Percentiles rank a stretch among this genome's conserved stretches.
phyloP scores from a whole-genome alignment of 306 rosid genomes.

The Heteromeles arbutifolia region DNA sequence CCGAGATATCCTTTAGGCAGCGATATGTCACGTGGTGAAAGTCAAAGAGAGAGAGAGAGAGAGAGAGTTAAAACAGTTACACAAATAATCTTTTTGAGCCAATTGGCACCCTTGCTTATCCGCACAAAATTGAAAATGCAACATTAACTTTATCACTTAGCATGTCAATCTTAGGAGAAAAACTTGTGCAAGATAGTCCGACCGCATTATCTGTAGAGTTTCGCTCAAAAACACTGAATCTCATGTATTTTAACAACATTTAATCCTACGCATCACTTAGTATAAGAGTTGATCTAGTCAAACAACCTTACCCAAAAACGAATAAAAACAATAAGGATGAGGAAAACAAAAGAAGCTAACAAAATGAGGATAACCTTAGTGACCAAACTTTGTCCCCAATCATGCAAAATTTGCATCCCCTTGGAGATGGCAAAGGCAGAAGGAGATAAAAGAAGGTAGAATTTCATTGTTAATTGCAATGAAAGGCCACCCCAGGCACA shows the following conservation, averaged over 20 bases:
- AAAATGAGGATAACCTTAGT: background rate
- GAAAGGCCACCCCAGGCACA: conserved; percentile 66
- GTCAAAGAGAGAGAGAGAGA: too few species aligned
- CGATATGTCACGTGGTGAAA: too few species aligned
- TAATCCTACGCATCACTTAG: too few species aligned
- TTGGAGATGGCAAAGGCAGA: background rate
- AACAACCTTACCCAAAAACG: rapidly evolving
- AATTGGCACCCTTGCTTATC: background rate
- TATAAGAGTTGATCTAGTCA: too few species aligned
- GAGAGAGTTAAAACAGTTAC: too few species aligned
- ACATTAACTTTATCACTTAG: background rate
- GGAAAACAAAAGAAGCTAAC: background rate
- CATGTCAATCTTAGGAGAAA: background rate
- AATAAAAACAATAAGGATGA: background rate
- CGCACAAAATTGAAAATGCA: background rate
- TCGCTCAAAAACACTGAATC: too few species aligned
- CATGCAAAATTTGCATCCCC: background rate
- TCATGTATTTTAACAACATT: too few species aligned
- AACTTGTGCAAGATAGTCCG: too few species aligned
- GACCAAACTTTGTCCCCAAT: background rate
- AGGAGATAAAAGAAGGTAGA: background rate
- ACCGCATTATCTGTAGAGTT: too few species aligned
- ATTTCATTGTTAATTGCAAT: conserved; percentile 39
- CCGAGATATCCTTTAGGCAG: too few species aligned
- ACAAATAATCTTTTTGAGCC: too few species aligned